phyloP scores from a whole-genome alignment of 257 asterid species.

The Phtheirospermum japonicum region DNA sequence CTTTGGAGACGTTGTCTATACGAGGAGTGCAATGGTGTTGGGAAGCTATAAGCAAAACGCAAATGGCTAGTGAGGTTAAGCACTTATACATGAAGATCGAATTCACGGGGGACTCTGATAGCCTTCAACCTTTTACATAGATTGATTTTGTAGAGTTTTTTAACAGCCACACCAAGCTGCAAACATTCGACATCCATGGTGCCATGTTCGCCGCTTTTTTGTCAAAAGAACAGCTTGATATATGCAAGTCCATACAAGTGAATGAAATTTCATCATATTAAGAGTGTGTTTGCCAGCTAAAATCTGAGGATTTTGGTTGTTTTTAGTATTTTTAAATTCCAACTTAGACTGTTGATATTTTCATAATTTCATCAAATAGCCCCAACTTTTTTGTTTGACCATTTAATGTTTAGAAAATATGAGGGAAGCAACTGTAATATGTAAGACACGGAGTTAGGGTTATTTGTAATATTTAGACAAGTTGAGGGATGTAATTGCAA shows the following conservation, averaged over 20 bases:
- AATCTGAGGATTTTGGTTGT: too few species aligned
- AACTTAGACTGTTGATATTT: too few species aligned
- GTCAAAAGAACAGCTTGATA: constrained; percentile 92
- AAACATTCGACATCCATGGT: constrained; percentile 80
- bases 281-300: too few species aligned
- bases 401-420: too few species aligned
- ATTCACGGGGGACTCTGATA: constrained; percentile 74
- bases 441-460: background rate
- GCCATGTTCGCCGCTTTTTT: constrained; percentile 98
- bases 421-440: background rate
- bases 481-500: background rate
- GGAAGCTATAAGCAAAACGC: constrained; percentile 72
- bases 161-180: constrained; percentile 84
- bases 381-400: background rate
- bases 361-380: too few species aligned
- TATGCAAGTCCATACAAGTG: constrained; percentile 79
- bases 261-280: too few species aligned
- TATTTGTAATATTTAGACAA: too few species aligned
- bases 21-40: constrained; percentile 96
- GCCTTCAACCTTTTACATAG: constrained; percentile 81
- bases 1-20: constrained; percentile 66
- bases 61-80: constrained; percentile 83
- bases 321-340: too few species aligned
- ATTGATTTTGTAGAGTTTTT: constrained; percentile 88
- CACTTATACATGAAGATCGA: constrained; percentile 94